A percentile compares a stretch with the other conserved stretches of the same genome.
These are phyloP conservation scores for Rhodotorula glutinis DNA, from an alignment of 1,284 basidiomycete genomes.

Conservation along the genomic window DNA sequence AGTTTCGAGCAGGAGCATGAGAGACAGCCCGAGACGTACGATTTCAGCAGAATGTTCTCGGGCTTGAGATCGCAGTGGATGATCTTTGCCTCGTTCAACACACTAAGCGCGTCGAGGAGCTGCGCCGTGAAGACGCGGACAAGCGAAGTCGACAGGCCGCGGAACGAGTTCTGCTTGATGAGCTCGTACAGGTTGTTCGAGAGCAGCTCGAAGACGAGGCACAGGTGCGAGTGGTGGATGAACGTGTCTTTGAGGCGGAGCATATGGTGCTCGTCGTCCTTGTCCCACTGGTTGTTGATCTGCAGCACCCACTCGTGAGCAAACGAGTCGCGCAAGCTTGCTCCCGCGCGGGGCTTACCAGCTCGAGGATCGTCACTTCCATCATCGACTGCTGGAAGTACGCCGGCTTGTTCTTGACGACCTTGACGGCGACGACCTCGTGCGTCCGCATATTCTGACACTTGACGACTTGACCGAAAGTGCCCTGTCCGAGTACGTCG, in stretches of 20 bases:
- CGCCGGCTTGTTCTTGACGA: constrained; percentile 99
- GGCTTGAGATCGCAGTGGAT: constrained; percentile 99
- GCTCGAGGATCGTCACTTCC: constrained; percentile 96
- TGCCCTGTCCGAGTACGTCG: constrained; percentile 96
- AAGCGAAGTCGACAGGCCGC: constrained; percentile 83
- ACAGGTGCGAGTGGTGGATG: constrained; percentile 93
- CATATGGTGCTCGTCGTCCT: constrained; percentile 93
- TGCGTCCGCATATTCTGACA: constrained; percentile 99
- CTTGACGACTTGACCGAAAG: constrained; percentile 98
- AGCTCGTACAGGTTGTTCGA: constrained; percentile 98
- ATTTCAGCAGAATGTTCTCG: constrained; percentile 91
- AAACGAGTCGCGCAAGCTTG: neutral
- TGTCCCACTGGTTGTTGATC: constrained; percentile 90
- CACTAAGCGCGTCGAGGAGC: constrained; percentile 83
- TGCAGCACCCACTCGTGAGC: constrained; percentile 46
- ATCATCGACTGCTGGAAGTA: constrained; percentile 99
- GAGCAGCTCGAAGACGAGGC: constrained; percentile 94
- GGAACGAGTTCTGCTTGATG: constrained; percentile 99
- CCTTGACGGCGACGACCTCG: constrained; percentile 97
- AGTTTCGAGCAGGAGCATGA: constrained; percentile 16
- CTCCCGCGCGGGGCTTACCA: constrained; percentile 58
- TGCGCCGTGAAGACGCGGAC: constrained; percentile 96
- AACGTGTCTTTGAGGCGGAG: constrained; percentile 92
- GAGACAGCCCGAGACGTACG: constrained; percentile 58
- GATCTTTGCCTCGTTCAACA: constrained; percentile 89